Evolutionary conservation across 208 protist species (phyloP), one percentile per base, ranked within the genome.

Genomic region (Leishmania arabica): DNA sequence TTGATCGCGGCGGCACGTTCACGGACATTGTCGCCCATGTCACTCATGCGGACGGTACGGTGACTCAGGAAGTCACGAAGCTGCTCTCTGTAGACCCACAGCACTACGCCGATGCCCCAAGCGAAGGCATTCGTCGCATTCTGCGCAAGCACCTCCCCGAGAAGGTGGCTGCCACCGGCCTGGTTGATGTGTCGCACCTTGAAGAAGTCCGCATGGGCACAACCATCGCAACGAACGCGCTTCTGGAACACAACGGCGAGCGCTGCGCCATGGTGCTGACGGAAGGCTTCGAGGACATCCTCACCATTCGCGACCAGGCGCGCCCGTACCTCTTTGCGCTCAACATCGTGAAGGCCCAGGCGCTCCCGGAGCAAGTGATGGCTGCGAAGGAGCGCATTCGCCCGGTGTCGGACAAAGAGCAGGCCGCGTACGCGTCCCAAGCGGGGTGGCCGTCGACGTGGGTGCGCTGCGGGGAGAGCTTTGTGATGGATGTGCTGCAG

Each of bases 191-290:
- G 11, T 80, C 53, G 9, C 79, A 90, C 68, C 94, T 99, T 81
- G 96, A 94, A 73, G 97, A 88, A 53, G 97, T 99, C 53, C 92
- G 98, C 60, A 99, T 99, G 98, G 98, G 98, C 78, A 99, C 98
- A 7, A 99, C 98, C 1, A 97, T 99, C 47, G 98, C 98, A 21
- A 99, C 98, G 0, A 99, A 99, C 91, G 97, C 98, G 2, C 90
- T 99, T 40, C 85, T 99, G 1, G 98, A 99, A 81, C 89, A 98
- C 84, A 98, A 99, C 49, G 98, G 98, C 34, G 96, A 94, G 72
- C 82, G 83, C n/a, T 94, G 88, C 37, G 95, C 95, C 6, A 90
- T 99, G 37, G 82, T 98, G 53, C 93, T 96, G 79, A 99, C 98
- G 27, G 87, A 92, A 37, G 98, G 98, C 24, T 99, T 99, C 68